These are phyloP conservation scores for Plasmodium blacklocki DNA, from an alignment of 169 alveolate genomes.

Conservation along the genomic window DNA sequence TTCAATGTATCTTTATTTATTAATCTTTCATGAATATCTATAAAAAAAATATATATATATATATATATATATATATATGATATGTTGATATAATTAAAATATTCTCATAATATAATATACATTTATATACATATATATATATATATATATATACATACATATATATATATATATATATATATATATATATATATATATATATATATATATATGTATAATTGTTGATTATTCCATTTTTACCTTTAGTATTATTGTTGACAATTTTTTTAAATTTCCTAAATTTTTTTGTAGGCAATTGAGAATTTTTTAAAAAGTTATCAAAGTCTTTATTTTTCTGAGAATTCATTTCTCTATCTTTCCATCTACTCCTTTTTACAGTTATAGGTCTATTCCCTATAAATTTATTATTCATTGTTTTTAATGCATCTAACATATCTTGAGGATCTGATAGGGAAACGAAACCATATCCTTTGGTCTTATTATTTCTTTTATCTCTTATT, in stretches of 20 bases:
- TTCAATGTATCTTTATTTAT: conserved; percentile 40
- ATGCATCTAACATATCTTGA: conserved; percentile 94
- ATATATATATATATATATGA: conserved; percentile 8
- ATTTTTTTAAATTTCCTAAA: conserved; percentile 83
- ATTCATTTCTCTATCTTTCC: conserved; percentile 94
- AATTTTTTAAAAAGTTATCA: conserved; percentile 78
- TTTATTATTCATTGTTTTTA: conserved; percentile 96
- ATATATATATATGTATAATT: neutral
- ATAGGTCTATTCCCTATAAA: conserved; percentile 97
- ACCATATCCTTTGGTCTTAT: conserved; percentile 97
- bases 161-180: too few relatives aligned
- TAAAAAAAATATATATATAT: conserved; percentile 6
- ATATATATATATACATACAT: too few relatives aligned
- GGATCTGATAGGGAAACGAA: conserved; percentile 94
- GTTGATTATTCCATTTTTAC: conserved; percentile 36
- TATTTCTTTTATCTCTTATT: conserved; percentile 95
- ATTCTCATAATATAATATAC: neutral
- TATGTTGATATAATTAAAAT: neutral
- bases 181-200: too few relatives aligned
- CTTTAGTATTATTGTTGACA: conserved; percentile 80
- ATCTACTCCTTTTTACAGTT: conserved; percentile 91
- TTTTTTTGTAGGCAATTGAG: conserved; percentile 79
- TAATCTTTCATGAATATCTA: conserved; percentile 70
- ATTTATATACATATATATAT: too few relatives aligned
- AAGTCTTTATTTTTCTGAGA: conserved; percentile 85